These are phyloP conservation scores for Amesomyces nigricolor DNA, from an alignment of 2,329 filamentous ascomycete genomes.

Conservation along the genomic window DNA sequence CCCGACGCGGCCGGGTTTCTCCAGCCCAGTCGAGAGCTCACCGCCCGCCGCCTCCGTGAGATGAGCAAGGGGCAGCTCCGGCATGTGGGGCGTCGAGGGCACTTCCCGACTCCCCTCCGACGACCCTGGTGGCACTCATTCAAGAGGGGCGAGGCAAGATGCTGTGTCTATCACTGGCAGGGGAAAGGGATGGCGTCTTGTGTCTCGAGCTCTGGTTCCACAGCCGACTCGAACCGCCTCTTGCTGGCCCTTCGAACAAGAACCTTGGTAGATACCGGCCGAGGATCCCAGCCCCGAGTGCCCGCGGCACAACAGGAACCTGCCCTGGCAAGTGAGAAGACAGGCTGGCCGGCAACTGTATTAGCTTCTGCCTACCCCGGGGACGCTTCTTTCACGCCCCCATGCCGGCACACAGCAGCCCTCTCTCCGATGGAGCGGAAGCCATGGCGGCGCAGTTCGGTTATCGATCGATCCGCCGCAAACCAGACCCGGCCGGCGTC, in stretches of 20 bases:
- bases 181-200: slow-evolving; percentile 3
- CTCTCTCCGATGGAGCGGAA: too few relatives aligned
- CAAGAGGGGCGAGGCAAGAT: background rate
- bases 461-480: too few relatives aligned
- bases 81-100: slow-evolving; percentile 7
- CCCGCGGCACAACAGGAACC: background rate
- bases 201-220: background rate
- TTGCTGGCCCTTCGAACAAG: background rate
- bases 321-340: too few relatives aligned
- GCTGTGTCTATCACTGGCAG: background rate
- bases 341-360: too few relatives aligned
- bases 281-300: background rate
- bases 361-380: background rate
- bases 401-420: too few relatives aligned
- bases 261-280: background rate
- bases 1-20: slow-evolving; percentile 16
- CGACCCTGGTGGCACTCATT: slow-evolving; percentile 1
- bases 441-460: too few relatives aligned
- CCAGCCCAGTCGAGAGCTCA: slow-evolving; percentile 18
- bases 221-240: background rate
- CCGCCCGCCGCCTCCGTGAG: slow-evolving; percentile 20
- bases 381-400: too few relatives aligned
- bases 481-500: background rate
- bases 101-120: slow-evolving; percentile 10
- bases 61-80: slow-evolving; percentile 8